A percentile compares a stretch with the other conserved stretches of the same genome.
Conservation (phyloP, 169 alveolate genomes). For the Cryptosporidium parvum region DNA sequence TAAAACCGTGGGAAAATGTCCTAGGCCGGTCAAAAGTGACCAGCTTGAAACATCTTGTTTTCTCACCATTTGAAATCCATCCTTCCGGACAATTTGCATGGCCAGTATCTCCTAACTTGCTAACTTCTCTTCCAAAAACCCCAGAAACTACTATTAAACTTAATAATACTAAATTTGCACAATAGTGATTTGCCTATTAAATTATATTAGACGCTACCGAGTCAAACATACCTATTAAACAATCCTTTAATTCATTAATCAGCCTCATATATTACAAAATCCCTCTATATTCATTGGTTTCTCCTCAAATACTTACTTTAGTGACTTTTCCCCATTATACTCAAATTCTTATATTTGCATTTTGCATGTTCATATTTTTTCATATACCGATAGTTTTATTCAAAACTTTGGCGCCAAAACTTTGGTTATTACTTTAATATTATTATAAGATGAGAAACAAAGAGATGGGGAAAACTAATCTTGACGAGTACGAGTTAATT, state of each 20-base stretch:
- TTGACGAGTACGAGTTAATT: constrained; percentile 54
- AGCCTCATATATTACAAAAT: constrained; percentile 46
- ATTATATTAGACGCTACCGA: not conserved
- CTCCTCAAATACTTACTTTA: not conserved
- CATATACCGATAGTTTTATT: constrained; percentile 22
- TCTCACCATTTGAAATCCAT: constrained; percentile 56
- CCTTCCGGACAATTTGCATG: constrained; percentile 67
- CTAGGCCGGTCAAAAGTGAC: constrained; percentile 62
- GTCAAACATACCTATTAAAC: constrained; percentile 31
- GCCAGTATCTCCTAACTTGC: not conserved
- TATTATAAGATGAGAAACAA: not conserved
- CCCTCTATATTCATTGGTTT: constrained; percentile 5
- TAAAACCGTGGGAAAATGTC: constrained; percentile 69
- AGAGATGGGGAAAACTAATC: constrained; percentile 36
- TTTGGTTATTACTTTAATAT: not conserved
- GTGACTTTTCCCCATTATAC: not conserved
- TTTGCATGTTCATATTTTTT: constrained; percentile 60
- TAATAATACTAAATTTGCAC: constrained; percentile 21
- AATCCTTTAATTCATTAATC: not conserved
- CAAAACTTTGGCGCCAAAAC: constrained; percentile 31
- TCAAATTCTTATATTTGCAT: constrained; percentile 23
- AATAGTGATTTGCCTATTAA: not conserved
- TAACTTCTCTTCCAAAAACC: constrained; percentile 14
- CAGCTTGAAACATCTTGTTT: constrained; percentile 56
- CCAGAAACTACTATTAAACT: constrained; percentile 21